Conservation (phyloP, 2,329 filamentous ascomycete species). For the Phialemoniopsis sp. region DNA sequence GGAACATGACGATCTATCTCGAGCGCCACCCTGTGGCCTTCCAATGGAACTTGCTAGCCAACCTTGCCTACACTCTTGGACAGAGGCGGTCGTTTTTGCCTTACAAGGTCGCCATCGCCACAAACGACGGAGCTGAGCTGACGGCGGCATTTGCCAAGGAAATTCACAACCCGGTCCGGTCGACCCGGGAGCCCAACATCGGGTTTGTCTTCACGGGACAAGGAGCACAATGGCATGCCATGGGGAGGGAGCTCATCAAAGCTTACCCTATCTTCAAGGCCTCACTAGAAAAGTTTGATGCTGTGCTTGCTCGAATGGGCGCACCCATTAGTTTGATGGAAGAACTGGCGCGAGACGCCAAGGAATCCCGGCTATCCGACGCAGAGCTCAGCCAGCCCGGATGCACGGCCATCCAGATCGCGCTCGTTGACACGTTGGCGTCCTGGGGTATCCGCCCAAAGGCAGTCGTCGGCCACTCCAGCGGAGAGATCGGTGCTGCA, state of each 20-base stretch:
- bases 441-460: slow-evolving; percentile 5
- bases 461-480: slow-evolving; percentile 13
- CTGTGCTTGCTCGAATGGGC: slow-evolving; percentile 12
- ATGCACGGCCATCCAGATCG: slow-evolving; percentile 10
- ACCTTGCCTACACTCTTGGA: slow-evolving; percentile 19
- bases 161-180: slow-evolving; percentile 3
- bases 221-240: slow-evolving; percentile 24
- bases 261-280: slow-evolving; percentile 13
- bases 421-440: slow-evolving; percentile 6
- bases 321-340: slow-evolving; percentile 18
- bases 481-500: slow-evolving; percentile 10
- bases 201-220: slow-evolving; percentile 27
- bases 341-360: slow-evolving; percentile 15
- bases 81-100: slow-evolving; percentile 14
- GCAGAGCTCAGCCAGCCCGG: slow-evolving; percentile 16
- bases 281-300: slow-evolving; percentile 14
- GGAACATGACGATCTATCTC: slow-evolving; percentile 8
- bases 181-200: slow-evolving; percentile 5
- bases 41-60: slow-evolving; percentile 8
- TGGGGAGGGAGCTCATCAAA: slow-evolving; percentile 17
- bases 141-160: slow-evolving; percentile 1
- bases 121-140: slow-evolving; percentile 2
- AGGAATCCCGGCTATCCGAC: slow-evolving; percentile 15
- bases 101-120: slow-evolving; percentile 6
- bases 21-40: slow-evolving; percentile 11